These are phyloP conservation scores for Microcyclospora tardicrescens DNA, from an alignment of 2,329 filamentous ascomycete species.

Conservation along the genomic window DNA sequence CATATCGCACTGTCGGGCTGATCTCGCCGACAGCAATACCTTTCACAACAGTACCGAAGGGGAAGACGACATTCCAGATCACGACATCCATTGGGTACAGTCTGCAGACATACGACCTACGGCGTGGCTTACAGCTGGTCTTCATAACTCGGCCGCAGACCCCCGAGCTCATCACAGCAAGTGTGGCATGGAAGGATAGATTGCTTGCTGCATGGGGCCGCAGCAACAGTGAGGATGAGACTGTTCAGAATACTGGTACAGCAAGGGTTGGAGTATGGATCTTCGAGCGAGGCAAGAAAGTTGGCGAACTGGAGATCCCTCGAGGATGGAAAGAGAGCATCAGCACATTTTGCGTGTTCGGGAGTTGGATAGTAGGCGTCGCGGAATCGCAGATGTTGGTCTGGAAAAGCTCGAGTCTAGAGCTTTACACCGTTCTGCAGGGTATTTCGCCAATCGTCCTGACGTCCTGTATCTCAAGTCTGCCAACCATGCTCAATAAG, in stretches of 20 bases:
- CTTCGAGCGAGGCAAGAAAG: constrained; percentile 79
- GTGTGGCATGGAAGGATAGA: constrained; percentile 72
- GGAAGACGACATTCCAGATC: constrained; percentile 92
- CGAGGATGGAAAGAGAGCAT: constrained; percentile 55
- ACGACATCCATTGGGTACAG: constrained; percentile 85
- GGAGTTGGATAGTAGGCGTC: constrained; percentile 80
- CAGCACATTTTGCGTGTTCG: constrained; percentile 67
- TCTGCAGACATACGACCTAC: constrained; percentile 91
- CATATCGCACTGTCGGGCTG: constrained; percentile 86
- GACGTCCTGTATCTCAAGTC: constrained; percentile 66
- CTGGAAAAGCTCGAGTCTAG: constrained; percentile 71
- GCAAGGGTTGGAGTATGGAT: constrained; percentile 50
- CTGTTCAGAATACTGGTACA: neutral
- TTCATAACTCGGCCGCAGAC: constrained; percentile 90
- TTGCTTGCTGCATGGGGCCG: constrained; percentile 80
- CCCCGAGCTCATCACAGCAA: constrained; percentile 72
- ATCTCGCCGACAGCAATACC: constrained; percentile 84
- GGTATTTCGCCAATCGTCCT: constrained; percentile 49
- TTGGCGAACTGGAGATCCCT: constrained; percentile 60
- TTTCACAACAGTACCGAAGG: constrained; percentile 76
- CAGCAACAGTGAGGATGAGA: too few species aligned
- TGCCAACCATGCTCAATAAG: constrained; percentile 95
- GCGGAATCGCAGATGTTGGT: constrained; percentile 66
- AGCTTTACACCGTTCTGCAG: constrained; percentile 78
- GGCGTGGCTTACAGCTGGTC: constrained; percentile 76